A percentile compares a stretch with the other conserved stretches of the same genome.
Conservation (phyloP, 345 rosid species). For the Camelina hispida region DNA sequence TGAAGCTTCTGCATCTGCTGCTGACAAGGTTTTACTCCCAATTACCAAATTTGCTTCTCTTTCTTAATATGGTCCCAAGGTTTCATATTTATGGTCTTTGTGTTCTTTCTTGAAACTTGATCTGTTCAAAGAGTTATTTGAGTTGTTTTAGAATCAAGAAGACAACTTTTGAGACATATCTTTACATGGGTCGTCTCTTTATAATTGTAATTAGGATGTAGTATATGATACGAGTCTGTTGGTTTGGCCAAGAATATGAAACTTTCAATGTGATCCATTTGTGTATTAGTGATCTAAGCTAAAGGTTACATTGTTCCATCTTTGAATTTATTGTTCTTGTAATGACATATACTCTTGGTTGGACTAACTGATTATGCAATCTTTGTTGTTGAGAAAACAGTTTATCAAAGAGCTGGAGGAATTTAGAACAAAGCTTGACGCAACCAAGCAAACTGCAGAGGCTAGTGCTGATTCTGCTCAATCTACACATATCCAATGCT, state of each 20-base stretch:
- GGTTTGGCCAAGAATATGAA: too few species aligned
- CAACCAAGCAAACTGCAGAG: slow-evolving; percentile 67
- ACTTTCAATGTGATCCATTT: too few species aligned
- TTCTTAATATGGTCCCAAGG: not conserved
- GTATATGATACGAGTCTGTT: too few species aligned
- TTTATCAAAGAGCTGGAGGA: slow-evolving; percentile 66
- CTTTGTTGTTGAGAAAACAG: slow-evolving; percentile 44
- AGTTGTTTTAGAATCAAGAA: not conserved
- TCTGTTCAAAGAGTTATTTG: not conserved
- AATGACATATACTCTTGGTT: not conserved
- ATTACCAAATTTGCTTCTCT: not conserved
- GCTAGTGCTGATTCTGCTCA: slow-evolving; percentile 76
- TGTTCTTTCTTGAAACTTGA: not conserved
- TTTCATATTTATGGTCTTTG: not conserved
- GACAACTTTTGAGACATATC: not conserved
- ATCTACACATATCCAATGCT: slow-evolving; percentile 65
- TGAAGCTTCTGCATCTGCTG: slow-evolving; percentile 65
- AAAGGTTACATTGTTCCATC: too few species aligned
- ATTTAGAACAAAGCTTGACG: slow-evolving; percentile 61
- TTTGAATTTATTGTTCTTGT: not conserved
- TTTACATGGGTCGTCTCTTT: not conserved
- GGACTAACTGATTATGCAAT: not conserved
- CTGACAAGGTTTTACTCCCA: slow-evolving; percentile 67
- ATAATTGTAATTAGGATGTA: too few species aligned
- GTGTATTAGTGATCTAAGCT: too few species aligned